Evolutionary conservation across 2,329 filamentous ascomycete species (phyloP).

Genomic region (Botryotinia convoluta): DNA sequence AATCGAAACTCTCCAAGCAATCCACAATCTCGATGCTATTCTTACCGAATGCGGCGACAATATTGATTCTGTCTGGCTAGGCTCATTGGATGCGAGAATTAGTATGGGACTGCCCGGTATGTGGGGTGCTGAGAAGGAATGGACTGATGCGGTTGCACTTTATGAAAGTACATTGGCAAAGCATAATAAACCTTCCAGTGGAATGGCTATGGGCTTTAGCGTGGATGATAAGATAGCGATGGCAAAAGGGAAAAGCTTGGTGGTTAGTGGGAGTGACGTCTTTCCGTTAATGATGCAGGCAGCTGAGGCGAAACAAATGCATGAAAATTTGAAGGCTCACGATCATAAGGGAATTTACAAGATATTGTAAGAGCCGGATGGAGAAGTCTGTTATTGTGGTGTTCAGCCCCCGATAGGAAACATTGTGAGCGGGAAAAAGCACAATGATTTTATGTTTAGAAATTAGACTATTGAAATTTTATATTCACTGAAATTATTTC

Average conservation of each 20-base stretch:
- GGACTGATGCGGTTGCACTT: conserved; percentile 41
- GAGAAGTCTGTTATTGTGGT: background rate
- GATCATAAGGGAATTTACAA: conserved; percentile 5
- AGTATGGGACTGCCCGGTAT: conserved; percentile 44
- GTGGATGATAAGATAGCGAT: conserved; percentile 25
- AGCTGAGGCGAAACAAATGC: background rate
- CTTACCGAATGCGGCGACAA: conserved; percentile 45
- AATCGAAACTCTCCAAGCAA: conserved; percentile 45
- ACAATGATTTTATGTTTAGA: background rate
- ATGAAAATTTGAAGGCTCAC: background rate
- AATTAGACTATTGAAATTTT: background rate
- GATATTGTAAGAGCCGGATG: background rate
- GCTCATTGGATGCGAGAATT: conserved; percentile 45
- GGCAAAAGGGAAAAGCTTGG: conserved; percentile 30
- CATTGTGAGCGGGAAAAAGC: background rate
- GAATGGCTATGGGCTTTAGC: conserved; percentile 29
- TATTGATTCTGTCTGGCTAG: conserved; percentile 49
- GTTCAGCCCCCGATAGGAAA: background rate
- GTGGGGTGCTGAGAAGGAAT: conserved; percentile 43
- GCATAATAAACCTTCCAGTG: conserved; percentile 45
- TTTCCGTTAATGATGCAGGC: conserved; percentile 20
- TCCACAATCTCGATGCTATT: conserved; percentile 50
- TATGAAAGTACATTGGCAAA: conserved; percentile 44
- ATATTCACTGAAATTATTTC: background rate
- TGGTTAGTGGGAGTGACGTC: conserved; percentile 25